phyloP scores from a whole-genome alignment of 805 yeast genomes.

The Naumovozyma dairenensis region DNA sequence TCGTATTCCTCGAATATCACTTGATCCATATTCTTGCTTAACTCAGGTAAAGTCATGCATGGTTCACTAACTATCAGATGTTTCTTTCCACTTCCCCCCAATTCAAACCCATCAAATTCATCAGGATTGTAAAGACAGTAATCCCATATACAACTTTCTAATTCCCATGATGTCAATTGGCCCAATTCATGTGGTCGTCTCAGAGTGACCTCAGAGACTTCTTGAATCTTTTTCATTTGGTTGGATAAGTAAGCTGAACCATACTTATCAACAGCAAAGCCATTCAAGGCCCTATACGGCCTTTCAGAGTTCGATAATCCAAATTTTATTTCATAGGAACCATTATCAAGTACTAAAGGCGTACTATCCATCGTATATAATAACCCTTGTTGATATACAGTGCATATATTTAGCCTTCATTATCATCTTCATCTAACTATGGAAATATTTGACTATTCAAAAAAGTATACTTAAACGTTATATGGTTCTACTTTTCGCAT shows the following conservation, averaged over 20 bases:
- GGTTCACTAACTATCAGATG: slow-evolving; percentile 69
- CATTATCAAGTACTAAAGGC: slow-evolving; percentile 72
- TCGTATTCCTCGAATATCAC: slow-evolving; percentile 91
- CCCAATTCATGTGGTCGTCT: slow-evolving; percentile 85
- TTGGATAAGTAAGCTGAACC: slow-evolving; percentile 66
- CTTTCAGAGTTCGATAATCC: slow-evolving; percentile 36
- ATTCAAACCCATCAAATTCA: slow-evolving; percentile 35
- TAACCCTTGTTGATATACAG: no score
- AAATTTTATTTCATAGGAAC: slow-evolving; percentile 70
- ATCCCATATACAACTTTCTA: slow-evolving; percentile 87
- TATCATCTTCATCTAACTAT: no score
- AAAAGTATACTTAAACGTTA: no score
- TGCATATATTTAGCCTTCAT: no score
- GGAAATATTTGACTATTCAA: no score
- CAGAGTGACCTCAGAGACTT: slow-evolving; percentile 62
- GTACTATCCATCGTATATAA: slow-evolving; percentile 21
- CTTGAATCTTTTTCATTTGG: slow-evolving; percentile 51
- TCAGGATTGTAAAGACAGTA: slow-evolving; percentile 45
- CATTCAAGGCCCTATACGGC: slow-evolving; percentile 54
- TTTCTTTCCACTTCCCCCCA: slow-evolving; percentile 37
- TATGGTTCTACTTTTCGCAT: no score
- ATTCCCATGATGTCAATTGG: slow-evolving; percentile 83
- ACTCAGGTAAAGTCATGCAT: slow-evolving; percentile 70
- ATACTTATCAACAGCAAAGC: slow-evolving; percentile 66
- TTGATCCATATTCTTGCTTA: slow-evolving; percentile 81